Percentiles rank a stretch among this genome's conserved stretches.
Conservation (phyloP, 371 early-diverging fungal genomes). For the Synchytrium microbalum region DNA sequence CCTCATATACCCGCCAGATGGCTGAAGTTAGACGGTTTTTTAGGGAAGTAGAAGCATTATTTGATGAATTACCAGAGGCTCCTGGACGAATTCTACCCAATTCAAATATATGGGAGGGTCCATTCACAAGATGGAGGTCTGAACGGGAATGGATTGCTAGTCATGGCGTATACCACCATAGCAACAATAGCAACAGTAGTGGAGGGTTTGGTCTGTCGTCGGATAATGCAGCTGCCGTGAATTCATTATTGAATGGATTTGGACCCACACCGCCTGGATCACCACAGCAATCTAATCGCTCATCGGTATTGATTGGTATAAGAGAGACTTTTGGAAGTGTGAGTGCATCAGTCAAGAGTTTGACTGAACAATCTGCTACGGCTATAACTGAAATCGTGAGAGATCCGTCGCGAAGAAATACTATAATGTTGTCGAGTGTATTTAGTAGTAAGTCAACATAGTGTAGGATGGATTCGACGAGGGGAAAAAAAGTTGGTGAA, state of each 20-base stretch:
- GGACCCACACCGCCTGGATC: neutral
- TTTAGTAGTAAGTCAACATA: too few relatives aligned
- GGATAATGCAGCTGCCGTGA: neutral
- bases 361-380: neutral
- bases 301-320: neutral
- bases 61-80: neutral
- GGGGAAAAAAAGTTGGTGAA: too few relatives aligned
- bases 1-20: neutral
- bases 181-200: neutral
- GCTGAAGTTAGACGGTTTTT: neutral
- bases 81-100: neutral
- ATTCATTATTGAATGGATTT: neutral
- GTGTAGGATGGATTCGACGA: too few relatives aligned
- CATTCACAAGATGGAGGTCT: neutral
- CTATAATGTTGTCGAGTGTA: too few relatives aligned
- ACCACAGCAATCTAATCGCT: neutral
- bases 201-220: too few relatives aligned
- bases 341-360: neutral
- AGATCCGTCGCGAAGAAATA: too few relatives aligned
- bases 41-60: neutral
- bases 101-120: neutral
- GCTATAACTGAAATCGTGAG: too few relatives aligned
- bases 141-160: neutral
- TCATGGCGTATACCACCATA: neutral
- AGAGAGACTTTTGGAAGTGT: neutral